Evolutionary conservation across 768 basidiomycete species (phyloP).

Genomic region (Boletus insuetus): DNA sequence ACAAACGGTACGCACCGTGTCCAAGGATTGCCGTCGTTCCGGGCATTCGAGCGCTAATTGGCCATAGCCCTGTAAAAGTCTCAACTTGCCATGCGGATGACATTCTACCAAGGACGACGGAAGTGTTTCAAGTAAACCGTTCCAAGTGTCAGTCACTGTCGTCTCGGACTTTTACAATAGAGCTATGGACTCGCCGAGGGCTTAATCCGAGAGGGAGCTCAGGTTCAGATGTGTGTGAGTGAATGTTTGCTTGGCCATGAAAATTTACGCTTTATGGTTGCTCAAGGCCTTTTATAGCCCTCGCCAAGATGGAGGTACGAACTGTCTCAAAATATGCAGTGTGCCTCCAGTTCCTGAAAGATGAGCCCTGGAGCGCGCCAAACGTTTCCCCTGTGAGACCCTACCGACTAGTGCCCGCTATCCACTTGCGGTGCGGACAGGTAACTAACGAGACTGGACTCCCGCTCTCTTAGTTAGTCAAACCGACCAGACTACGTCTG

Average conservation of each 20-base stretch:
- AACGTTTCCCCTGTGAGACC: background rate
- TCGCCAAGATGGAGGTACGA: background rate
- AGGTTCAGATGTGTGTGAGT: background rate
- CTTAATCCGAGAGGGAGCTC: background rate
- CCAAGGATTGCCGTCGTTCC: background rate
- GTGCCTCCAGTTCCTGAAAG: background rate
- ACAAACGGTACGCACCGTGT: slow-evolving; percentile 38
- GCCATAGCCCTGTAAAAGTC: slow-evolving; percentile 37
- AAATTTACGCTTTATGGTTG: background rate
- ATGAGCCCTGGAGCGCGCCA: background rate
- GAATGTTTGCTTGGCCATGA: too few species aligned
- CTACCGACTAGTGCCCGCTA: background rate
- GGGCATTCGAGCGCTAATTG: background rate
- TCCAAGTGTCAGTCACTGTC: background rate
- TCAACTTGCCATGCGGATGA: slow-evolving; percentile 52
- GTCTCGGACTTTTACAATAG: background rate
- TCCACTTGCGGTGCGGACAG: background rate
- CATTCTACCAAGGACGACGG: slow-evolving; percentile 9
- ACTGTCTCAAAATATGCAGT: background rate
- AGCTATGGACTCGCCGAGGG: background rate
- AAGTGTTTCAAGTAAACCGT: background rate
- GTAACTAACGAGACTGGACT: background rate
- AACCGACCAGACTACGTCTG: background rate
- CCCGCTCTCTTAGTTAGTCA: background rate
- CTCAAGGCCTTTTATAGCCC: background rate